Evolutionary conservation across 352 stramenopile genomes (phyloP), one percentile per base, ranked within the genome.

Genomic region (Globisporangium abappressorium): DNA sequence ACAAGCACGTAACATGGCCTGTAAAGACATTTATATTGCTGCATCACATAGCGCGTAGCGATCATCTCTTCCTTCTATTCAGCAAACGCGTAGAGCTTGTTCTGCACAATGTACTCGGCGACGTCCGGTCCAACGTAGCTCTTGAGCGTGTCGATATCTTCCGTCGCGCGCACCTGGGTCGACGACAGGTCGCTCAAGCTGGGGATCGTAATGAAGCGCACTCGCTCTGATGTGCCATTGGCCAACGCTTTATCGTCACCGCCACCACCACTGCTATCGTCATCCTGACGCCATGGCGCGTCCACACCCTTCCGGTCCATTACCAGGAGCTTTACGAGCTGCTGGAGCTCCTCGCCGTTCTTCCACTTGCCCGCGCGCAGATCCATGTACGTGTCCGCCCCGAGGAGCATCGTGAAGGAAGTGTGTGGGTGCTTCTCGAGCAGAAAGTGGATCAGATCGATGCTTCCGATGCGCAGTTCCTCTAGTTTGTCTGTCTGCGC

Each of bases 331-430:
- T 82, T 79, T 0, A 94, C 75, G 4, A 87, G 69, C 34, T 77
- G 77, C 74, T 89, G 76, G 1, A 97, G 77, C 66, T 92, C 79
- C 20, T 95, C 77, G 3, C 84, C 88, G 34, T 79, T 71, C 65
- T 97, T 97, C 90, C 90, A 97, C 72, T 97, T 97, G 51, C 87
- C 87, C 28, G 79, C 75, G 47, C 85, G 62, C 58, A 97, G 70
- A 70, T 97, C 90, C 7, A 77, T 76, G 74, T 90, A 97, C 58
- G 90, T 95, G 71, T 97, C 90, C 6, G 76, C 87, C 6, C 90
- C 90, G 6, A 96, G 62, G 26, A 96, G 71, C 77, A 94, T 81
- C 59, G 85, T 84, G 34, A 95, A 97, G 34, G 56, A 70, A 26
- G 74, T 75, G 59, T 93, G 66, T 34, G 73, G 75, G 46, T 90